These are phyloP conservation scores for Nothophytophthora sp. DNA, from an alignment of 352 stramenopile species.

Conservation along the genomic window DNA sequence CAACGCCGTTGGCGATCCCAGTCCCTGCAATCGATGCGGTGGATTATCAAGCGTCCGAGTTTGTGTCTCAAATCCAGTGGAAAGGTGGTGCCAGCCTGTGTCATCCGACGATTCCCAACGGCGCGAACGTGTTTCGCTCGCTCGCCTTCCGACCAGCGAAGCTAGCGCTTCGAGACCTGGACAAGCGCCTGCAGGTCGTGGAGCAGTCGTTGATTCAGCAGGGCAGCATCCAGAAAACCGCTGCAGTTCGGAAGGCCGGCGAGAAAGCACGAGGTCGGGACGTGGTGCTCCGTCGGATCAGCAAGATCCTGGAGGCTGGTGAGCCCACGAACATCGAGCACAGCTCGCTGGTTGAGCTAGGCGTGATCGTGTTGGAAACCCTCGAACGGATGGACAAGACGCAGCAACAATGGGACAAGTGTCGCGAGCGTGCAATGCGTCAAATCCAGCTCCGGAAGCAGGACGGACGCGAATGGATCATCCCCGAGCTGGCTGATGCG, in stretches of 20 bases:
- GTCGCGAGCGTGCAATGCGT: conserved; percentile 40
- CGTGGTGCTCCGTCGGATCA: conserved; percentile 68
- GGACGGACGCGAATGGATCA: conserved; percentile 61
- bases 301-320: conserved; percentile 65
- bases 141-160: conserved; percentile 65
- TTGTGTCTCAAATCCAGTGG: conserved; percentile 66
- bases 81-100: conserved; percentile 69
- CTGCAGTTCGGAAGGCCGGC: conserved; percentile 39
- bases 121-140: conserved; percentile 62
- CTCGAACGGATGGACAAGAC: conserved; percentile 67
- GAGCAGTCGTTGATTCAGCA: conserved; percentile 55
- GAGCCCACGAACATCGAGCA: conserved; percentile 56
- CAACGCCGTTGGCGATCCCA: conserved; percentile 34
- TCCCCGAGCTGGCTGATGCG: conserved; percentile 64
- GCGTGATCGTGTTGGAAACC: conserved; percentile 72
- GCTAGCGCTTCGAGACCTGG: conserved; percentile 66
- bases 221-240: conserved; percentile 45
- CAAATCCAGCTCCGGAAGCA: conserved; percentile 56
- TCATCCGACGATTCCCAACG: conserved; percentile 44
- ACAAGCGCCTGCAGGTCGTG: conserved; percentile 63
- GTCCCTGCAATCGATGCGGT: conserved; percentile 8
- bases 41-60: conserved; percentile 42
- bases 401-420: conserved; percentile 55
- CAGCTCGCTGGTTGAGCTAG: conserved; percentile 68
- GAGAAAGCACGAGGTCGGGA: conserved; percentile 70